Percentiles rank a stretch among this genome's conserved stretches.
Conservation (phyloP, 768 basidiomycete genomes). For the Sarcodon sp. region DNA sequence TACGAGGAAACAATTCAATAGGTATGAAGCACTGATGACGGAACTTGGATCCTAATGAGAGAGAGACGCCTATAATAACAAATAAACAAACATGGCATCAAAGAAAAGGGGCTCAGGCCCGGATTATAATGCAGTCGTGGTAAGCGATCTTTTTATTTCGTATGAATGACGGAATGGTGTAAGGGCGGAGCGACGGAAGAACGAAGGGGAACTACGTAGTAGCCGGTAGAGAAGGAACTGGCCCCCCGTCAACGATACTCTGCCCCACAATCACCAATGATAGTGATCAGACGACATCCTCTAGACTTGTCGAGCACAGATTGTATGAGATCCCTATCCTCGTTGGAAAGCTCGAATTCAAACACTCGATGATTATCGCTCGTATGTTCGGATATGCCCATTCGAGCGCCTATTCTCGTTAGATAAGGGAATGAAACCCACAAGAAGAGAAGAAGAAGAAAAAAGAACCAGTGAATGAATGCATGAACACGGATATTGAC, state of each 20-base stretch:
- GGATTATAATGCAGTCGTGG: no score
- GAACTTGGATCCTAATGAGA: no score
- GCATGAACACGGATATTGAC: not conserved
- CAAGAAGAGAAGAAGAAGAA: not conserved
- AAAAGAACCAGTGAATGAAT: not conserved
- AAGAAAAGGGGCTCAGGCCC: no score
- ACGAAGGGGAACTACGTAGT: no score
- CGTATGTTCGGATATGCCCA: conserved; percentile 65
- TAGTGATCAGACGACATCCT: conserved; percentile 45
- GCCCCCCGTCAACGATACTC: conserved; percentile 49
- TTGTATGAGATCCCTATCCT: conserved; percentile 54
- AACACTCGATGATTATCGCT: conserved; percentile 58
- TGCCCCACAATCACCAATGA: conserved; percentile 74
- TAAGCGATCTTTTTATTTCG: no score
- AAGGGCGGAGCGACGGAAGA: not conserved
- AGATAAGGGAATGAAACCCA: not conserved
- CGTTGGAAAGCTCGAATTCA: conserved; percentile 37
- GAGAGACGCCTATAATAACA: no score
- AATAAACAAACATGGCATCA: no score
- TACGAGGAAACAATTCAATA: no score
- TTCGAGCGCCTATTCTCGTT: conserved; percentile 39
- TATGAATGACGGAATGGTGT: not conserved
- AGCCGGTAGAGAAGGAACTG: no score
- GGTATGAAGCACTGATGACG: no score
- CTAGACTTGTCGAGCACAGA: conserved; percentile 48